Evolutionary conservation across 1,284 basidiomycete genomes (phyloP).

Genomic region (Boletus hoseneyae): DNA sequence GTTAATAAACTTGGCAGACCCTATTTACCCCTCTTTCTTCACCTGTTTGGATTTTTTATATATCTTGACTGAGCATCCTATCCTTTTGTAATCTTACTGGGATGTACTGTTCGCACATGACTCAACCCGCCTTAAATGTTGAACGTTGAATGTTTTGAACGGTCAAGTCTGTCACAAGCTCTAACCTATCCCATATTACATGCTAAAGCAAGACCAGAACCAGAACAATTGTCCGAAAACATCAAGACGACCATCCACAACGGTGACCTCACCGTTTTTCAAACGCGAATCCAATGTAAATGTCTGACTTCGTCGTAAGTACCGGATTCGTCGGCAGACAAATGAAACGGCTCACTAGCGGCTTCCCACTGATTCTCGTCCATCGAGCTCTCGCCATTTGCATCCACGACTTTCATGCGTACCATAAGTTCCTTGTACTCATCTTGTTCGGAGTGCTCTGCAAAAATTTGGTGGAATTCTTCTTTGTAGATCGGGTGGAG

Average conservation of each 20-base stretch:
- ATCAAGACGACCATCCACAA: not conserved
- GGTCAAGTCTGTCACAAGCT: not conserved
- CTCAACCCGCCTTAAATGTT: not conserved
- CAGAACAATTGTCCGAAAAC: conserved; percentile 4
- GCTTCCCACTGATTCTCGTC: conserved; percentile 94
- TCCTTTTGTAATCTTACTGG: conserved; percentile 30
- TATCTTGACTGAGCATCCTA: conserved; percentile 18
- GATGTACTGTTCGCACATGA: conserved; percentile 15
- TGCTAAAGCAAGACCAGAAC: conserved; percentile 1
- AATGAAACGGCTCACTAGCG: conserved; percentile 66
- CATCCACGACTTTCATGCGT: conserved; percentile 86
- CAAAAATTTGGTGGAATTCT: conserved; percentile 86
- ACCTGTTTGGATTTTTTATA: not conserved
- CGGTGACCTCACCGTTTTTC: conserved; percentile 52
- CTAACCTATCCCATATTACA: conserved; percentile 7
- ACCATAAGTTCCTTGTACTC: conserved; percentile 80
- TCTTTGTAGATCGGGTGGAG: conserved; percentile 77
- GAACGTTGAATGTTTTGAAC: not conserved
- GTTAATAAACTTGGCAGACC: not conserved
- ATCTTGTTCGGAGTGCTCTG: conserved; percentile 68
- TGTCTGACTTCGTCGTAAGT: conserved; percentile 45
- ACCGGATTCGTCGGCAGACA: not conserved
- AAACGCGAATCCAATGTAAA: conserved; percentile 84
- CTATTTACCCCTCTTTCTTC: conserved; percentile 19
- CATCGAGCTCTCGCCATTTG: conserved; percentile 84